Evolutionary conservation across 2,329 filamentous ascomycete genomes (phyloP), one percentile per base, ranked within the genome.

Genomic region (Aspergillus sp.): DNA sequence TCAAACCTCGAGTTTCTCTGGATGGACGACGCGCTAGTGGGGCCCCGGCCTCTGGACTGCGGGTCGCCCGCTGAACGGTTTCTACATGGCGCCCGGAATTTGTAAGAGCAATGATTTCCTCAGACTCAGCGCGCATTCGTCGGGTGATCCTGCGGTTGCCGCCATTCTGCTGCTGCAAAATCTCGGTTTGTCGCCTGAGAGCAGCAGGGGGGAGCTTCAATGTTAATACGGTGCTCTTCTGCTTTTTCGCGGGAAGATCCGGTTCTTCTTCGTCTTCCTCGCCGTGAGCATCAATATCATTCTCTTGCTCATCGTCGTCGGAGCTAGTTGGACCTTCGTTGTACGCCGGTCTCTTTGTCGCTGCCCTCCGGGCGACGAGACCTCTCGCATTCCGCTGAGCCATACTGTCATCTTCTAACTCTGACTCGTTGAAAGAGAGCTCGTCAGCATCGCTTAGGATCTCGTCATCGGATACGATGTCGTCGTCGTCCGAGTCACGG

Each of bases 11-110:
- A 56, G 66, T 57, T 20, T 62, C 66, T n/a, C 66, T 60, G 5
- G 60, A 58, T 32, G 55, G 54, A 9, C 55, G 58, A n/a, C 57
- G 62, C 9, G 48, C 49, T 22, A 41, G 47, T 25, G 22, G 5
- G 35, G 45, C 38, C 12, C 59, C 55, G 25, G 64, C 62, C 50
- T 79, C 74, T 3, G 79, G 75, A 48, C 74, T 82, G 37, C 67
- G 69, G 2, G 79, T 81, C 22, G 75, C 77, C 53, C 73, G 68
- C 50, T 79, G 72, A 7, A 81, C 68, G 4, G 79, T 70, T 46
- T 78, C 65, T 49, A 74, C 72, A 60, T 83, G 79, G 49, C 71
- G 76, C 15, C 81, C 81, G 6, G 80, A 82, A 53, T 79, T 76
- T 3, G 80, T 78, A 41, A 84, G 66, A 13, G 76, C 78, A 41